phyloP scores from a whole-genome alignment of 192 early-diverging fungal species.

The Coemansia sp. region DNA sequence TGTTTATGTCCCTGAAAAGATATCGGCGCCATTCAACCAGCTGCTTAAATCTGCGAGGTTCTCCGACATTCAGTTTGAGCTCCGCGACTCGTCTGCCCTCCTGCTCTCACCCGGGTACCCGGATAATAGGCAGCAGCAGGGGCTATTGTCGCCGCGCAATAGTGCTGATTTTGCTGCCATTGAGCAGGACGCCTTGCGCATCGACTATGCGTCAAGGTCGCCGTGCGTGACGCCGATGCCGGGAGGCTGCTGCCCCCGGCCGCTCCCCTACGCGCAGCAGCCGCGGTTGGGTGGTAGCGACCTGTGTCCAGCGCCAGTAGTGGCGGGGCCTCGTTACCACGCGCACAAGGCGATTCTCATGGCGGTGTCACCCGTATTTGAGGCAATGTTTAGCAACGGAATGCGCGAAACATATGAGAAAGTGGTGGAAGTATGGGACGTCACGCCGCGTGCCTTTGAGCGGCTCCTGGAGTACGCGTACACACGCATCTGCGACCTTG shows the following conservation, averaged over 20 bases:
- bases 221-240: conserved; percentile 47
- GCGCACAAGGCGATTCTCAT: conserved; percentile 56
- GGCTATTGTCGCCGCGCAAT: conserved; percentile 21
- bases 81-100: conserved; percentile 35
- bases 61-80: conserved; percentile 50
- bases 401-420: conserved; percentile 56
- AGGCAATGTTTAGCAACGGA: conserved; percentile 58
- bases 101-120: conserved; percentile 36
- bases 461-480: conserved; percentile 49
- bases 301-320: neutral
- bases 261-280: conserved; percentile 31
- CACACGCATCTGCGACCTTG: conserved; percentile 37
- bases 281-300: conserved; percentile 12
- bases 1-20: conserved; percentile 46
- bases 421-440: conserved; percentile 48
- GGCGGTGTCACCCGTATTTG: conserved; percentile 53
- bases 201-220: conserved; percentile 9
- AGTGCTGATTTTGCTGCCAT: conserved; percentile 21
- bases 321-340: conserved; percentile 38
- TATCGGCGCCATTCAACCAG: conserved; percentile 48
- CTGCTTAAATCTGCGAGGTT: conserved; percentile 44
- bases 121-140: neutral
- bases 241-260: conserved; percentile 26
- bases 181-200: conserved; percentile 24
- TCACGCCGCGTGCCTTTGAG: conserved; percentile 51